Evolutionary conservation across 2,329 filamentous ascomycete species (phyloP), one percentile per base, ranked within the genome.

Genomic region (Penicillium hordei): DNA sequence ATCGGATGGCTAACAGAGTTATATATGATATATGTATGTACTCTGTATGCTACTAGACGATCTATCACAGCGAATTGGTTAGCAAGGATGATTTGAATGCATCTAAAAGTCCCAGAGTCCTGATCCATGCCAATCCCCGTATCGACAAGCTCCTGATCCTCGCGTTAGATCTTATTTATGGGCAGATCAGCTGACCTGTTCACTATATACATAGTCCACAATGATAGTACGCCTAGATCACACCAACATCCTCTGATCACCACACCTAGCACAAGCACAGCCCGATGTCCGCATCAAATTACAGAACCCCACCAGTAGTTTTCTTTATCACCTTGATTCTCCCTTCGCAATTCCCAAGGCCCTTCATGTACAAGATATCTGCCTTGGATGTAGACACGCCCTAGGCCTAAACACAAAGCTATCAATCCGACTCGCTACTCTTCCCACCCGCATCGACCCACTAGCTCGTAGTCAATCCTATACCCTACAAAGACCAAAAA

Each of bases 1-100:
- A 65, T 67, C 40, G 15, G 33, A 45, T 42, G 23, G 39, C 10
- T 5, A 9, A 45, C 10, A 13, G 9, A n/a, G 17, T 19, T 13
- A 1, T 13, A 34, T 25, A 48, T 34, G 19, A 34, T 48, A 48
- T 23, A 23, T n/a, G 1, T 25, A 23, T 23, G 45, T 36, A 23
- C 43, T 31, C 13, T 34, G 21, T 10, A 21, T 15, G 13, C 19
- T 21, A 5, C 12, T 3, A 13, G 29, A n/a, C 31, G 21, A 50
- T 50, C 33, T 29, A 25, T 49, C 48, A 49, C 23, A 36, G 29
- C 13, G 25, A 19, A 34, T 12, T 33, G 4, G 27, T 21, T 3
- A 42, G 21, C 12, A 3, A 44, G 17, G n/a, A n/a, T 12, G 17
- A 44, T 10, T 33, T 5, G 12, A 46, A 31, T 46, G 13, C 5